Evolutionary conservation across 148 eudicot species (phyloP), one percentile per base, ranked within the genome.

Genomic region (Cornus suecica): DNA sequence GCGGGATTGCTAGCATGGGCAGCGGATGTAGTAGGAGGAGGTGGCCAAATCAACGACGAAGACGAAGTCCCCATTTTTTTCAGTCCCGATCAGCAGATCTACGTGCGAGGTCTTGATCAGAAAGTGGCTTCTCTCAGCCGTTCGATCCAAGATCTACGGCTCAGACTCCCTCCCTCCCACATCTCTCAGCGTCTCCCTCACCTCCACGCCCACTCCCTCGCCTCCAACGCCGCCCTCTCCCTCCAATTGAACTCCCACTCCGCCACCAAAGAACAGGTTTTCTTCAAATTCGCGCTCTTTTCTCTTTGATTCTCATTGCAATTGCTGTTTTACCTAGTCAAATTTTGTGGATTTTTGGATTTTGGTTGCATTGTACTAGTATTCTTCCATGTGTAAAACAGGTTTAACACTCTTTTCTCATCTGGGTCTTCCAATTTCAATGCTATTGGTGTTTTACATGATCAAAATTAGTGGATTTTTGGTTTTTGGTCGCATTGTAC

Each of bases 1-100:
- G 92, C 97, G 63, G 97, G 99, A 9, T 70, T 94, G 74, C 77
- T 94, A 66, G 97, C 97, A 37, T 94, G 98, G 97, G 98, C 97
- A 32, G 93, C 94, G 24, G 98, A 91, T n/a, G 98, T 89, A 34
- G 96, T 90, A 0, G 86, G 92, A 25, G 70, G 86, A 32, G 86
- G 84, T 0, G 81, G 83, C 27, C 79, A 76, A 18, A 85, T 80
- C 71, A 85, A 80, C 68, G 91, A 86, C 29, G 88, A 82, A 37
- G 80, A 79, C 64, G 90, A 76, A 25, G 60, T 92, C 76, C 99
- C 94, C 0, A 68, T 95, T n/a, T 84, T 92, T 6, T 87, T 92
- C 77, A 88, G 89, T 26, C 94, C 92, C 0, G 91, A 95, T 7
- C 99, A 95, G 71, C 86, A 89, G 37, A 82, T 81, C 1, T 91